Conservation (phyloP, 2,329 filamentous ascomycete species). For the Nigrograna mackinnonii region DNA sequence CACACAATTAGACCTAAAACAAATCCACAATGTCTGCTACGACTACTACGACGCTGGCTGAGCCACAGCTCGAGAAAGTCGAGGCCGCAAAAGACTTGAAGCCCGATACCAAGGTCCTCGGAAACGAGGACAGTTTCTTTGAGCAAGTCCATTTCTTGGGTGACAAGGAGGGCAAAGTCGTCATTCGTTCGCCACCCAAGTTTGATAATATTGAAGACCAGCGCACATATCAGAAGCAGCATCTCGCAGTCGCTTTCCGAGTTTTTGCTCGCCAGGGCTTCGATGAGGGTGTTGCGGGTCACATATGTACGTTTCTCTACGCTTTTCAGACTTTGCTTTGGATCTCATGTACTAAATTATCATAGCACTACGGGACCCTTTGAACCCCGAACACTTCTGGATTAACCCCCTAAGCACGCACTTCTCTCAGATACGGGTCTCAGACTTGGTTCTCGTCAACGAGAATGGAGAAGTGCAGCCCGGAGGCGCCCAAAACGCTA, state of each 20-base stretch:
- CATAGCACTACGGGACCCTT: constrained; percentile 52
- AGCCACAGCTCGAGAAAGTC: too few species aligned
- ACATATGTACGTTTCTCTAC: constrained; percentile 56
- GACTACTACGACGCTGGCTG: too few species aligned
- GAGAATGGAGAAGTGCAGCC: constrained; percentile 65
- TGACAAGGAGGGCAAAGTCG: too few species aligned
- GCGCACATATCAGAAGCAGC: constrained; percentile 40
- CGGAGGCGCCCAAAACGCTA: constrained; percentile 52
- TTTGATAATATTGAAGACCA: constrained; percentile 42
- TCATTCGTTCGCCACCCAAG: too few species aligned
- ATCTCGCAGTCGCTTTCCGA: constrained; percentile 41
- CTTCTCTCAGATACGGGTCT: constrained; percentile 65
- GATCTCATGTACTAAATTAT: too few species aligned
- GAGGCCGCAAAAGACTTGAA: too few species aligned
- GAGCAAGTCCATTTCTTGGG: too few species aligned
- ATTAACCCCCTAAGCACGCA: constrained; percentile 68
- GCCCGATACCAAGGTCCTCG: too few species aligned
- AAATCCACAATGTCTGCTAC: too few species aligned
- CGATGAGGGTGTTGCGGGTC: constrained; percentile 58
- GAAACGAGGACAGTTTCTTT: too few species aligned
- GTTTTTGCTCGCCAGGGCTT: constrained; percentile 45
- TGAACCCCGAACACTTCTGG: constrained; percentile 65
- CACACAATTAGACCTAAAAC: too few species aligned
- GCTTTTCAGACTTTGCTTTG: neutral
- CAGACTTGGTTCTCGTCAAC: constrained; percentile 70